Percentiles rank a stretch among this genome's conserved stretches.
Evolutionary conservation across 23 red algal species (phyloP).

Genomic region (Cyanidiococcus yangmingshanensis): DNA sequence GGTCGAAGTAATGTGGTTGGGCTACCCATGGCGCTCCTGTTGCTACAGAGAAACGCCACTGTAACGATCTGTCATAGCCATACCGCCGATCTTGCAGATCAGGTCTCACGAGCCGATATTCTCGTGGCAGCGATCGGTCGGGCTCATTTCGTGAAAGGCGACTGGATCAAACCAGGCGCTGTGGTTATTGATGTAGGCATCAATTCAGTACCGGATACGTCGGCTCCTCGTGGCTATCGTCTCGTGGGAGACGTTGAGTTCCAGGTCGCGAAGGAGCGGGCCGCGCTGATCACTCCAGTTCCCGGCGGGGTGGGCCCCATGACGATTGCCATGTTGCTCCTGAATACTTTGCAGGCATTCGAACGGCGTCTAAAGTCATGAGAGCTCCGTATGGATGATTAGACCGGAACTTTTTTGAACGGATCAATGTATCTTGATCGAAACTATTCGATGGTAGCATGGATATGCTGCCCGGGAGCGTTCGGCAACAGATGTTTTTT

Average conservation of each 20-base stretch:
- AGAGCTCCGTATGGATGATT: too few species aligned
- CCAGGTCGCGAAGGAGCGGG: conserved; percentile 17
- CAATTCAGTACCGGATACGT: conserved; percentile 19
- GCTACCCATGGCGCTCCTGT: conserved; percentile 33
- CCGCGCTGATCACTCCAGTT: conserved; percentile 31
- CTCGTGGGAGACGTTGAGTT: conserved; percentile 37
- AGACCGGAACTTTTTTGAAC: too few species aligned
- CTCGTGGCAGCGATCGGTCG: conserved; percentile 31
- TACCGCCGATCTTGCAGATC: conserved; percentile 12
- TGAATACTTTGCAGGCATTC: conserved; percentile 23
- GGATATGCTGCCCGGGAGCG: too few species aligned
- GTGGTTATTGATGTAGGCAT: conserved; percentile 47
- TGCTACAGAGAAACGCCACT: conserved; percentile 32
- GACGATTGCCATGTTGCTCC: conserved; percentile 45
- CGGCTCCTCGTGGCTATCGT: conserved; percentile 16
- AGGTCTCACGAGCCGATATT: conserved; percentile 29
- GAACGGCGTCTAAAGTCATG: not conserved
- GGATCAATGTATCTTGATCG: too few species aligned
- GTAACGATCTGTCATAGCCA: conserved; percentile 31
- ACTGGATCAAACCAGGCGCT: conserved; percentile 38
- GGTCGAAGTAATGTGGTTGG: conserved; percentile 47
- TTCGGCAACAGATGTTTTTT: too few species aligned
- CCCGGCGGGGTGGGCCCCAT: conserved; percentile 42
- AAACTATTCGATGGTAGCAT: too few species aligned
- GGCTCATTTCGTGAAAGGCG: conserved; percentile 20